Conservation (phyloP, 202 grass and related monocot genomes). For the Saccharum hybrid region DNA sequence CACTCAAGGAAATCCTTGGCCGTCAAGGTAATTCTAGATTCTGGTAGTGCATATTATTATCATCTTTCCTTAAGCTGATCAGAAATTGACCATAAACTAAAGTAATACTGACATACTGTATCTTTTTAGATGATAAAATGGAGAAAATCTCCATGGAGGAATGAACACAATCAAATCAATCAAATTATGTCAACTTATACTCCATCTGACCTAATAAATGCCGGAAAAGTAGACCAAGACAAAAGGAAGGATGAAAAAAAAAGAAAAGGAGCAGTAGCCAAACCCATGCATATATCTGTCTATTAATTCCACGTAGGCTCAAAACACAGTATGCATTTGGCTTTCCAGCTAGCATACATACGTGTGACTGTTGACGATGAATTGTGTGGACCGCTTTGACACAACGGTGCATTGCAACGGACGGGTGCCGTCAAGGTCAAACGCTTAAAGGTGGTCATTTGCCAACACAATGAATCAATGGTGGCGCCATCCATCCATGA, state of each 20-base stretch:
- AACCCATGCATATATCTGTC: neutral
- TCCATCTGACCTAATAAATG: neutral
- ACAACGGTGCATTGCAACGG: constrained; percentile 28
- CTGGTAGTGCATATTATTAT: neutral
- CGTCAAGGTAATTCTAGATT: too few relatives aligned
- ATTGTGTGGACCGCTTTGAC: constrained; percentile 37
- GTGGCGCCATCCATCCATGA: constrained; percentile 42
- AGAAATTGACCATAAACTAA: neutral
- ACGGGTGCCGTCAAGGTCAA: constrained; percentile 40
- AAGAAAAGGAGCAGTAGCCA: neutral
- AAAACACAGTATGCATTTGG: neutral
- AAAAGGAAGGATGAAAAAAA: neutral
- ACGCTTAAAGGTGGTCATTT: constrained; percentile 40
- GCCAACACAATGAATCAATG: constrained; percentile 29
- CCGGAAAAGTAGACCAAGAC: neutral
- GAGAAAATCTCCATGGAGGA: neutral
- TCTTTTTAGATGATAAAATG: neutral
- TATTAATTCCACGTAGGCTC: neutral
- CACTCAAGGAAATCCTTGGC: too few relatives aligned
- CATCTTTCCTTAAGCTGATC: neutral
- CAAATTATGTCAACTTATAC: neutral
- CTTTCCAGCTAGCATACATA: constrained; percentile 20
- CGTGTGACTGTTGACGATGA: neutral
- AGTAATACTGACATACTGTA: neutral
- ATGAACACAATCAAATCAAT: too few relatives aligned